These are phyloP conservation scores for Lactarius hengduanensis DNA, from an alignment of 768 basidiomycete genomes.

Conservation along the genomic window DNA sequence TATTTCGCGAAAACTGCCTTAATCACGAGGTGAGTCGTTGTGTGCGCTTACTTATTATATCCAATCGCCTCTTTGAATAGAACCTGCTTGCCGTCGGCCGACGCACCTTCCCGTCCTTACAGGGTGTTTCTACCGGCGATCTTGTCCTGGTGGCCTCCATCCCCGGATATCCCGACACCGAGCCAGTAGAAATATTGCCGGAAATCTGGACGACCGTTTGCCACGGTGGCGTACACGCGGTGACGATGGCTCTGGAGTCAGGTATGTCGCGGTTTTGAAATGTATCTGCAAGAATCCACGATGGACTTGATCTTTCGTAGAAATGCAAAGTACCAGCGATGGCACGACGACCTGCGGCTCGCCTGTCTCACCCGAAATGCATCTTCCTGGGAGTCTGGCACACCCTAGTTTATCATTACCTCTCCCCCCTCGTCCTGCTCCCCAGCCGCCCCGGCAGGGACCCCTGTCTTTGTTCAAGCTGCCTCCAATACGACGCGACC, in stretches of 20 bases:
- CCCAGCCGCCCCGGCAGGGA: background rate
- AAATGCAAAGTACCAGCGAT: background rate
- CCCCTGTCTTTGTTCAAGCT: background rate
- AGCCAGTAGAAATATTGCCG: conserved; percentile 5
- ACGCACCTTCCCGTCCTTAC: conserved; percentile 6
- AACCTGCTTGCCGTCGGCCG: background rate
- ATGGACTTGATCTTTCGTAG: background rate
- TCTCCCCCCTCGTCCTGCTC: background rate
- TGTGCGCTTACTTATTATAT: background rate
- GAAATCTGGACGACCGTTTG: conserved; percentile 2
- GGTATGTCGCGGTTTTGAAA: conserved; percentile 1
- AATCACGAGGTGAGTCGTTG: conserved; percentile 2
- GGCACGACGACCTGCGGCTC: background rate
- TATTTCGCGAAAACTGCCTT: background rate
- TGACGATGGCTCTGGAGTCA: conserved; percentile 8
- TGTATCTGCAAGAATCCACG: background rate
- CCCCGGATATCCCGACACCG: background rate
- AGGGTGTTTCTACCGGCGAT: background rate
- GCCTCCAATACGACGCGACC: background rate
- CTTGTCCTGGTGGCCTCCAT: conserved; percentile 2
- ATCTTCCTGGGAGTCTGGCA: background rate
- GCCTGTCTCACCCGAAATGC: background rate
- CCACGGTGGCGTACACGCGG: background rate
- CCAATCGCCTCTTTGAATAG: background rate
- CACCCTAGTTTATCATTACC: background rate